Evolutionary conservation across 192 early-diverging fungal species (phyloP), one percentile per base, ranked within the genome.

Genomic region (Borealophlyctis nickersoniae): DNA sequence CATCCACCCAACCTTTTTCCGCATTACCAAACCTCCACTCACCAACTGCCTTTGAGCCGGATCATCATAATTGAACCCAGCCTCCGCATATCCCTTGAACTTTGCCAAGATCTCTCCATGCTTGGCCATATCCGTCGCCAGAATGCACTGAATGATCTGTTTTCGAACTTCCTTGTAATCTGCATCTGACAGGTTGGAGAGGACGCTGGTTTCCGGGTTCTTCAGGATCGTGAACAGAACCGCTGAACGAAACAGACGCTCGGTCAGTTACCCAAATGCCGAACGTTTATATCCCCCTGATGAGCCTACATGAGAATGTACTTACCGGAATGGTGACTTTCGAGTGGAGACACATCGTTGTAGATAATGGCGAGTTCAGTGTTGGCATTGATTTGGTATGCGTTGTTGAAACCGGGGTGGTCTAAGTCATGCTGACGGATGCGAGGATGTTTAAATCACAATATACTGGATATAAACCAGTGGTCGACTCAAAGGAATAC

Each of bases 111-210:
- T 71, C 52, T 82, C 75, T 35, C 77, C 77, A 52, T 83, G 81
- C 56, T 73, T 78, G 2, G 77, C 78, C 79, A 83, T 77, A 57
- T 83, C 81, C 13, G 81, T 83, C 28, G 81, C 76, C 11, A 83
- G 57, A 50, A 83, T 77, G 65, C 78, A 79, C 36, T 56, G 39
- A 50, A 83, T 79, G 23, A 81, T 70, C n/a, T 65, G 58, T 52
- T 83, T 83, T 27, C 81, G 56, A 2, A 63, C 62, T n/a, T 83
- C 78, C 16, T 67, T 67, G 63, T 71, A 78, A 22, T 69, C 63
- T 4, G 67, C 51, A 35, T 70, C 65, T 26, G 64, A 29, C 23
- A 79, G 49, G 31, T 53, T 60, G 0, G 23, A 48, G 35, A 82
- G 52, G 29, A 82, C 60, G 59, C 79, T 79, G 19, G 67, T 65